Percentiles rank a stretch among this genome's conserved stretches.
Evolutionary conservation across 148 eudicot species (phyloP).

Genomic region (Rhododendron molle): DNA sequence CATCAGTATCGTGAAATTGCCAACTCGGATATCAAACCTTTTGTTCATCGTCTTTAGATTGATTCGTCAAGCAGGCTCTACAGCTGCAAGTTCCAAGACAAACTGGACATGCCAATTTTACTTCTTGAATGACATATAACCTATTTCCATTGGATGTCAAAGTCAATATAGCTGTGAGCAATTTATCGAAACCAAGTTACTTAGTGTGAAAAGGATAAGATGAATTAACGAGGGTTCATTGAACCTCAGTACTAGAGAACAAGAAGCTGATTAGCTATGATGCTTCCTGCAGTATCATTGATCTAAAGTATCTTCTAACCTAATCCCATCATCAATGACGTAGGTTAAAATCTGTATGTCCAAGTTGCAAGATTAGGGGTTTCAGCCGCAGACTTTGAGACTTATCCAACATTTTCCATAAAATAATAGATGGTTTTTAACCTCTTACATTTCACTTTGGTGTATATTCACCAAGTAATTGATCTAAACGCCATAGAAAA

Average conservation of each 20-base stretch:
- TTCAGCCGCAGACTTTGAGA: not conserved
- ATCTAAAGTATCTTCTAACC: not conserved
- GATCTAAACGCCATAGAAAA: not conserved
- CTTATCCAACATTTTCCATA: not conserved
- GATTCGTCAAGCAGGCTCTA: constrained; percentile 45
- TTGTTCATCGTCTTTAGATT: constrained; percentile 31
- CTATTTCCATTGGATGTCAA: constrained; percentile 30
- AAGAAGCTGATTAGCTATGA: not conserved
- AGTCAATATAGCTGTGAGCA: not conserved
- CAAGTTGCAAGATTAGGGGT: not conserved
- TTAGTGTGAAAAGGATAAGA: not conserved
- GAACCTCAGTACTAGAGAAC: not conserved
- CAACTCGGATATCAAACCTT: constrained; percentile 33
- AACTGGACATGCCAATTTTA: constrained; percentile 61
- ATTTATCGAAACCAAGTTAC: not conserved
- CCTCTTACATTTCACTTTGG: not conserved
- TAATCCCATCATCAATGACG: not conserved
- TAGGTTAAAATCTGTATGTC: not conserved
- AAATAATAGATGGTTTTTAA: not conserved
- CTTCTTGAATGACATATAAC: constrained; percentile 44
- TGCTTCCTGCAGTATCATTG: not conserved
- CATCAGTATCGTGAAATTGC: not conserved
- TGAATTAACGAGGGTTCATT: not conserved
- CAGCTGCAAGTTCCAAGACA: constrained; percentile 73
- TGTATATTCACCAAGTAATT: not conserved